Conservation (phyloP, 1,284 basidiomycete genomes). For the Meripilus lineatus region DNA sequence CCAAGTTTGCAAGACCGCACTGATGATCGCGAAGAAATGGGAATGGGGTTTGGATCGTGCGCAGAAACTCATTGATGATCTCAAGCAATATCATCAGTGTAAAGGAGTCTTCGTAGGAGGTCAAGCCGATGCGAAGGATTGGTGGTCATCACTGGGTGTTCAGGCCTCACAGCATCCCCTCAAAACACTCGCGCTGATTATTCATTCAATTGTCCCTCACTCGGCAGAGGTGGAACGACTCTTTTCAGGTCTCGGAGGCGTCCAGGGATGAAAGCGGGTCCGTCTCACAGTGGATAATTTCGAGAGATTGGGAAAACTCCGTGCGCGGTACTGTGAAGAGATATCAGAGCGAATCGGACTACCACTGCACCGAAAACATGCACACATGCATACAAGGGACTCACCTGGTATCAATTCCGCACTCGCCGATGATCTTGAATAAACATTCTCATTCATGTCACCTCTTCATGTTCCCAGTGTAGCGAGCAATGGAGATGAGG, state of each 20-base stretch:
- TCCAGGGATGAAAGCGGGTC: slow-evolving; percentile 17
- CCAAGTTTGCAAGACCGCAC: slow-evolving; percentile 10
- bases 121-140: slow-evolving; percentile 16
- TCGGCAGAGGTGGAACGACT: slow-evolving; percentile 24
- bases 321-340: not conserved
- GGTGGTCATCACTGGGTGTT: slow-evolving; percentile 21
- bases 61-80: slow-evolving; percentile 11
- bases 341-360: not conserved
- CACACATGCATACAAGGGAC: not conserved
- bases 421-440: not conserved
- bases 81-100: slow-evolving; percentile 17
- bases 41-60: slow-evolving; percentile 15
- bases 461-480: not conserved
- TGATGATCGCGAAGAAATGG: slow-evolving; percentile 17
- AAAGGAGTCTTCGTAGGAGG: slow-evolving; percentile 20
- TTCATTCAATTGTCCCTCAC: slow-evolving; percentile 23
- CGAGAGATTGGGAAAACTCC: slow-evolving; percentile 15
- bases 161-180: not conserved
- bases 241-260: slow-evolving; percentile 23
- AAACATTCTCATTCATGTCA: not conserved
- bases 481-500: not conserved
- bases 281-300: slow-evolving; percentile 15
- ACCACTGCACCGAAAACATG: not conserved
- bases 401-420: not conserved
- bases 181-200: not conserved